A percentile compares a stretch with the other conserved stretches of the same genome.
phyloP scores from a whole-genome alignment of 2,329 filamentous ascomycete species.

The Mollisia scopiformis region DNA sequence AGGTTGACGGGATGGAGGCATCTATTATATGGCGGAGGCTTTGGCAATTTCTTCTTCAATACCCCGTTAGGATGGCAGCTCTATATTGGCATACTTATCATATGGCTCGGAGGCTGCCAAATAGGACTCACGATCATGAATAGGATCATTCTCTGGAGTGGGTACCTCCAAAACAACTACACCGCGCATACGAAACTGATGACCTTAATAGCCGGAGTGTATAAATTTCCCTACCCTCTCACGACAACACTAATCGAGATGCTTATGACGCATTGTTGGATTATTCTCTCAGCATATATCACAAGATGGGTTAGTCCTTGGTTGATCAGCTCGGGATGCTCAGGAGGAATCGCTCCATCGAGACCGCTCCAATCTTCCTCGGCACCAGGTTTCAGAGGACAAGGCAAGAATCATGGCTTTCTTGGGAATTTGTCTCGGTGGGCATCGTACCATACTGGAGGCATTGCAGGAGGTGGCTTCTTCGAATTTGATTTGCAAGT shows the following conservation, averaged over 20 bases:
- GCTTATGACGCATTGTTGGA: constrained; percentile 50
- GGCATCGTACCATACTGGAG: constrained; percentile 41
- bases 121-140: constrained; percentile 53
- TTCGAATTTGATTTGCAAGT: constrained; percentile 53
- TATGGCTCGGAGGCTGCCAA: constrained; percentile 50
- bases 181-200: constrained; percentile 35
- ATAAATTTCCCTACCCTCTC: constrained; percentile 55
- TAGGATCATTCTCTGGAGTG: constrained; percentile 51
- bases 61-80: constrained; percentile 50
- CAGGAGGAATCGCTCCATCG: constrained; percentile 46
- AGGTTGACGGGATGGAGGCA: constrained; percentile 37
- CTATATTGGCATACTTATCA: constrained; percentile 48
- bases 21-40: constrained; percentile 43
- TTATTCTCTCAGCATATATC: constrained; percentile 49
- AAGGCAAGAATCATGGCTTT: constrained; percentile 33
- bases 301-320: constrained; percentile 47
- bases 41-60: constrained; percentile 51
- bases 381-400: constrained; percentile 34
- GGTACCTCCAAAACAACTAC: constrained; percentile 35
- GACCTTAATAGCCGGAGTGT: constrained; percentile 44
- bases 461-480: constrained; percentile 55
- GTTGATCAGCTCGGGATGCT: constrained; percentile 40
- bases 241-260: constrained; percentile 53
- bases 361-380: constrained; percentile 40
- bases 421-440: constrained; percentile 28